Evolutionary conservation across 768 basidiomycete species (phyloP), one percentile per base, ranked within the genome.

Genomic region (Suillus tomentosus): DNA sequence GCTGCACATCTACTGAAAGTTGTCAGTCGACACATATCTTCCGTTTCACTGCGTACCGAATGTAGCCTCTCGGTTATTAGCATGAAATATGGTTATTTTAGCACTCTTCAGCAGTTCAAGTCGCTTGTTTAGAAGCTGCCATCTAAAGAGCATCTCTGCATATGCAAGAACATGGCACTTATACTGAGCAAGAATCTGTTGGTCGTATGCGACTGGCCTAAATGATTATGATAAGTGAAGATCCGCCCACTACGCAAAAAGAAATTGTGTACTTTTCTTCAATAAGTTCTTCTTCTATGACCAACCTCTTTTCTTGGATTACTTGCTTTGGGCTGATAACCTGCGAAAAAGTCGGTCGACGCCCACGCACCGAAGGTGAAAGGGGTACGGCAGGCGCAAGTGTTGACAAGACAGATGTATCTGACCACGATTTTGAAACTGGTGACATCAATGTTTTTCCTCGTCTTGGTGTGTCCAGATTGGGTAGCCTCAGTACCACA

Each of bases 81-180:
- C 37, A 60, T 66, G 60, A 63, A 63, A 72, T 71, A 51, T 61
- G 70, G 78, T 62, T 55, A 69, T 74, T 65, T 79, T 80, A 24
- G 88, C 81, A n/a, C 84, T 80, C 66, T 91, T 91, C 63, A 94
- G 76, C 1, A 95, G 80, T 67, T 93, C 91, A 19, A 88, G 75
- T 3, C 93, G 85, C 71, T 92, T 90, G 47, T 86, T 81, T 68
- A 84, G 78, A 60, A 93, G 73, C 66, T 85, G 78, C 94, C 94
- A 95, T 51, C 87, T 78, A 67, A 86, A 85, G 27, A 95, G 78
- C 66, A 90, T 77, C 62, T 95, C 91, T 7, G 90, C 89, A 71
- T 95, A 95, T 1, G 81, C 80, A 50, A 86, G 76, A 24, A 94
- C 79, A 72, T 95, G 91, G 9, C 72, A 76, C 24, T 79, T 71